A percentile compares a stretch with the other conserved stretches of the same genome.
phyloP scores from a whole-genome alignment of 208 protist genomes.

The Herpetomonas tarakana region DNA sequence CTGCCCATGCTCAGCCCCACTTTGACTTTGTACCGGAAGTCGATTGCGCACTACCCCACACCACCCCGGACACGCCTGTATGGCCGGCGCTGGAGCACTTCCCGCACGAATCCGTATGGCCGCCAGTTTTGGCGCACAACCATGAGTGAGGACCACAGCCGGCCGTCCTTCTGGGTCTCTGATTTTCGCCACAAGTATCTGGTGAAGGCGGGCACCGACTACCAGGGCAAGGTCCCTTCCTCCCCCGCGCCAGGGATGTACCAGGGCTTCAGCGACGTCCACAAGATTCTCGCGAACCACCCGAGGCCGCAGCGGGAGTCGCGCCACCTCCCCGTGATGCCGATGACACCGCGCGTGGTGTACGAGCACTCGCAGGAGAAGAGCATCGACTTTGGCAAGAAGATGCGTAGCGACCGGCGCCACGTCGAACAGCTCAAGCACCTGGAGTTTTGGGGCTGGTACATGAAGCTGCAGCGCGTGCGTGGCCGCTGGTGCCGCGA shows the following conservation, averaged over 20 bases:
- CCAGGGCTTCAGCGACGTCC: constrained; percentile 84
- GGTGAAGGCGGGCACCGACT: constrained; percentile 80
- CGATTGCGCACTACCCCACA: constrained; percentile 77
- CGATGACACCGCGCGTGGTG: constrained; percentile 88
- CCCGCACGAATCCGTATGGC: constrained; percentile 80
- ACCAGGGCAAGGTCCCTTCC: constrained; percentile 76
- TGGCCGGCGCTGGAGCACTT: constrained; percentile 69
- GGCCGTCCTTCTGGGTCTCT: constrained; percentile 90
- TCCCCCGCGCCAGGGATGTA: constrained; percentile 85
- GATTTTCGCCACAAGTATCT: constrained; percentile 90
- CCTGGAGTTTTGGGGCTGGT: constrained; percentile 90
- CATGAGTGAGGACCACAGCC: constrained; percentile 74
- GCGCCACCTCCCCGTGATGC: constrained; percentile 85
- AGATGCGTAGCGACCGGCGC: constrained; percentile 71
- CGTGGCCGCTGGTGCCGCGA: constrained; percentile 88
- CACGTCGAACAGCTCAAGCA: constrained; percentile 69
- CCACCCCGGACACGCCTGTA: constrained; percentile 68
- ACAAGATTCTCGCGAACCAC: constrained; percentile 85
- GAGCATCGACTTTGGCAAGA: constrained; percentile 74
- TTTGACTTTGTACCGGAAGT: constrained; percentile 40
- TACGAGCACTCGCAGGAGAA: constrained; percentile 87
- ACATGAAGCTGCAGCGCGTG: constrained; percentile 91
- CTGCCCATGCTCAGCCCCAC: constrained; percentile 71
- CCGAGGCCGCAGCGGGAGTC: constrained; percentile 89
- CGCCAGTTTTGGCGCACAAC: constrained; percentile 82